A percentile compares a stretch with the other conserved stretches of the same genome.
These are phyloP conservation scores for Haplographium delicatum DNA, from an alignment of 495 filamentous ascomycete species.

Conservation along the genomic window DNA sequence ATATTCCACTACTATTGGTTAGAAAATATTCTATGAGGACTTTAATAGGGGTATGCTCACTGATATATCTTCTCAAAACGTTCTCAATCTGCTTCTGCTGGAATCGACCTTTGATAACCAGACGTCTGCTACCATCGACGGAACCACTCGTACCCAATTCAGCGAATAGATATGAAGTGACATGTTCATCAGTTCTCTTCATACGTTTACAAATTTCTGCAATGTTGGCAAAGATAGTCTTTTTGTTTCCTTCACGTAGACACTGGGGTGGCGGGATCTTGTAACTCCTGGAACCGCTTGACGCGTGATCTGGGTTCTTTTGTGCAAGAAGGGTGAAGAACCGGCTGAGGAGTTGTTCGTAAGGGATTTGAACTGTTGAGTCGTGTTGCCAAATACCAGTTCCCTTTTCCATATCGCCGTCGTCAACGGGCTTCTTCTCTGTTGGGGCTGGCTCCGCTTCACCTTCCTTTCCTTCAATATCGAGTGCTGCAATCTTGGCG, in stretches of 20 bases:
- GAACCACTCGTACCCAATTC: slow-evolving; percentile 95
- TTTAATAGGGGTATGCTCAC: slow-evolving; percentile 45
- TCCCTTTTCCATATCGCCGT: slow-evolving; percentile 80
- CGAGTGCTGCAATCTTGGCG: slow-evolving; percentile 58
- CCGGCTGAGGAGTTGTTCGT: slow-evolving; percentile 75
- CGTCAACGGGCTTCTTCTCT: slow-evolving; percentile 44
- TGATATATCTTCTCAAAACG: slow-evolving; percentile 87
- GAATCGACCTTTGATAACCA: slow-evolving; percentile 99
- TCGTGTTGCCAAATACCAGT: slow-evolving; percentile 93
- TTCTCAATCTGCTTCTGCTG: slow-evolving; percentile 98
- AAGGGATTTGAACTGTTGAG: slow-evolving; percentile 64
- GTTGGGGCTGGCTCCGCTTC: slow-evolving; percentile 43
- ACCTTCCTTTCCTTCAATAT: slow-evolving; percentile 78
- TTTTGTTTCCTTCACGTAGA: slow-evolving; percentile 99
- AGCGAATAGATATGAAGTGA: slow-evolving; percentile 94
- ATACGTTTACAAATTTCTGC: slow-evolving; percentile 78
- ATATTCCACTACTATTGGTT: slow-evolving; percentile 69
- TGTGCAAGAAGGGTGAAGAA: slow-evolving; percentile 90
- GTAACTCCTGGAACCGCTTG: slow-evolving; percentile 84
- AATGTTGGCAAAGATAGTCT: slow-evolving; percentile 99
- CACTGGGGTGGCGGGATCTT: slow-evolving; percentile 99
- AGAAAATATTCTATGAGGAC: slow-evolving; percentile 7
- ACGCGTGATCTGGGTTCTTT: slow-evolving; percentile 90
- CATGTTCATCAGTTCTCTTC: slow-evolving; percentile 96
- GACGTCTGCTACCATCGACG: slow-evolving; percentile 83